Percentiles rank a stretch among this genome's conserved stretches.
These are phyloP conservation scores for Penicillium argentinense DNA, from an alignment of 495 filamentous ascomycete species.

Conservation along the genomic window DNA sequence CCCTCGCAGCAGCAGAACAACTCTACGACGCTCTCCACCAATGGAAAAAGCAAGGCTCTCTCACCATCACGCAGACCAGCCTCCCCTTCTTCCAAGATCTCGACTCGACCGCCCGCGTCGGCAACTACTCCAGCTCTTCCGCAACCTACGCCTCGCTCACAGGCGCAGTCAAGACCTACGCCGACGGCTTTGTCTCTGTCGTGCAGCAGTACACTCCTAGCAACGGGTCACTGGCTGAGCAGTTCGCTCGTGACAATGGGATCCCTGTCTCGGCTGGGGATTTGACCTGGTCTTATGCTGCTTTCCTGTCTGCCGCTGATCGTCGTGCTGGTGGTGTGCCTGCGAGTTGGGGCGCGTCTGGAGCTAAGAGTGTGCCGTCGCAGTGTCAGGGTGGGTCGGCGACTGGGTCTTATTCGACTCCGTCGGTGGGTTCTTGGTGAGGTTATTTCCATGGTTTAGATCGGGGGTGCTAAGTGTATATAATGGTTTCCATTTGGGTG, in stretches of 20 bases:
- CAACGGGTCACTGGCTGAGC: conserved; percentile 59
- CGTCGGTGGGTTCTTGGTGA: conserved; percentile 12
- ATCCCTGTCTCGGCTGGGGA: conserved; percentile 53
- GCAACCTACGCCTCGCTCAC: conserved; percentile 40
- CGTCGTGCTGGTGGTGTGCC: conserved; percentile 15
- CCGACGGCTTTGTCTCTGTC: conserved; percentile 48
- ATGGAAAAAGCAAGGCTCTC: conserved; percentile 44
- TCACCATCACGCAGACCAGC: conserved; percentile 43
- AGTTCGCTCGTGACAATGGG: conserved; percentile 56
- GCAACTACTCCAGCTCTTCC: conserved; percentile 35
- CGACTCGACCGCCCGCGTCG: conserved; percentile 35
- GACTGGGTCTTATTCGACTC: conserved; percentile 12
- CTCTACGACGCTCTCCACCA: conserved; percentile 48
- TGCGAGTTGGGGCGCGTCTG: conserved; percentile 13
- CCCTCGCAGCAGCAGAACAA: conserved; percentile 39
- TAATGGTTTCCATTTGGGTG: no score
- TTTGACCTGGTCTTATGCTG: conserved; percentile 60
- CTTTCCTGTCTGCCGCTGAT: conserved; percentile 13
- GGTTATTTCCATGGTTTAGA: not conserved
- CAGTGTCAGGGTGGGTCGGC: conserved; percentile 15
- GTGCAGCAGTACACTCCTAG: conserved; percentile 49
- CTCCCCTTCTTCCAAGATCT: conserved; percentile 45
- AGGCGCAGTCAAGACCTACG: conserved; percentile 46
- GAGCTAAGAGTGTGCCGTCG: conserved; percentile 9
- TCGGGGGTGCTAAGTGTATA: no score